These are phyloP conservation scores for Dalbergia cochinchinensis DNA, from an alignment of 306 rosid species.

Conservation along the genomic window DNA sequence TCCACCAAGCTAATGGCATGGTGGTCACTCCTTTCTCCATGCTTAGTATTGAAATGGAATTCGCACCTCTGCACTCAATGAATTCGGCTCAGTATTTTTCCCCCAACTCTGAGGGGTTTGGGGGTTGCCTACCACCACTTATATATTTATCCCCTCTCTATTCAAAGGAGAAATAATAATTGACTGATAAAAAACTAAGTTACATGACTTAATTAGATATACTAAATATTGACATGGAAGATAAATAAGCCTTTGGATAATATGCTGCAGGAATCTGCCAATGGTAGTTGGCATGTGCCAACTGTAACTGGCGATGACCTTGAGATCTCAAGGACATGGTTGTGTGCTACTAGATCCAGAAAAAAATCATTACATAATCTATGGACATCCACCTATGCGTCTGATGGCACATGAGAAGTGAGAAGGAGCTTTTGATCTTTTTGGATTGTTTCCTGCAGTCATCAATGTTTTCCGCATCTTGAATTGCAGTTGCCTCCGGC, in stretches of 20 bases:
- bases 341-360: constrained; percentile 76
- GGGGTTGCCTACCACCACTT: background rate
- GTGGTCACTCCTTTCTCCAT: constrained; percentile 2
- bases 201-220: constrained; percentile 22
- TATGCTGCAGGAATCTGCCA: constrained; percentile 74
- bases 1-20: constrained; percentile 32
- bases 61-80: background rate
- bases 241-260: constrained; percentile 14
- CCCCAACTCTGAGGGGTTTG: constrained; percentile 21
- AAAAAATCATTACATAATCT: constrained; percentile 40
- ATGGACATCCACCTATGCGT: constrained; percentile 34
- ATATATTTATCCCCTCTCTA: background rate
- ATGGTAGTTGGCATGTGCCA: constrained; percentile 89
- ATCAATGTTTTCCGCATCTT: constrained; percentile 35
- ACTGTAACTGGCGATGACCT: constrained; percentile 71
- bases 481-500: constrained; percentile 68
- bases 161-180: background rate
- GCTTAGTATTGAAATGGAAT: background rate
- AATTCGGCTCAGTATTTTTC: constrained; percentile 10
- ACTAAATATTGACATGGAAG: constrained; percentile 25
- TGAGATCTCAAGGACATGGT: constrained; percentile 81
- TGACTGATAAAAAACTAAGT: background rate
- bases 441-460: constrained; percentile 35
- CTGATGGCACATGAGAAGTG: constrained; percentile 25
- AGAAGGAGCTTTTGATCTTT: constrained; percentile 12